These are phyloP conservation scores for Phyllosticta ampelicida DNA, from an alignment of 2,329 filamentous ascomycete species.

Conservation along the genomic window DNA sequence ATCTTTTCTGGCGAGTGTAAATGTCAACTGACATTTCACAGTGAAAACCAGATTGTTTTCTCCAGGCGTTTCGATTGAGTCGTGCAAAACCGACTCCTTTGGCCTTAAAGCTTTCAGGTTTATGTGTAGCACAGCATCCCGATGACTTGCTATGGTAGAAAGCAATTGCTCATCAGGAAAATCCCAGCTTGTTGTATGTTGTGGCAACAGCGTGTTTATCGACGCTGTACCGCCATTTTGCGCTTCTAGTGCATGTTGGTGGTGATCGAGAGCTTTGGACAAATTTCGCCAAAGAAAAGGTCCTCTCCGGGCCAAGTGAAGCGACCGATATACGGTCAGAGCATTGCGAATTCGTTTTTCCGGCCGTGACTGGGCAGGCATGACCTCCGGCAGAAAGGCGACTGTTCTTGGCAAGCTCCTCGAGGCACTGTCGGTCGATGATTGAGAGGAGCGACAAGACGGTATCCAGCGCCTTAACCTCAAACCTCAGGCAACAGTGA, in stretches of 20 bases:
- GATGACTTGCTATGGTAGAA: conserved; percentile 9
- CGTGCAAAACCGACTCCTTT: not conserved
- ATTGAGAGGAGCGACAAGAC: too few relatives aligned
- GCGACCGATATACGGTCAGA: conserved; percentile 18
- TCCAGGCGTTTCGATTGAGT: not conserved
- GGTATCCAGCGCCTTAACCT: too few relatives aligned
- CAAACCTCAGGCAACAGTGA: too few relatives aligned
- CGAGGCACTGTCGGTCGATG: too few relatives aligned
- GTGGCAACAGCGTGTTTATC: too few relatives aligned
- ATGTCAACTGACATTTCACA: not conserved
- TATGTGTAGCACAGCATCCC: conserved; percentile 14
- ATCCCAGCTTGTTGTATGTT: conserved; percentile 15
- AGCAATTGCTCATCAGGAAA: conserved; percentile 21
- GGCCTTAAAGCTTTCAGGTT: conserved; percentile 4
- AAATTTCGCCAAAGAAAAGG: conserved; percentile 21
- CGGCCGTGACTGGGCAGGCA: not conserved
- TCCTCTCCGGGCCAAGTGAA: conserved; percentile 16
- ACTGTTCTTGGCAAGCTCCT: too few relatives aligned
- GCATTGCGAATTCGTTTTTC: conserved; percentile 16
- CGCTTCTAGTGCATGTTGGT: conserved; percentile 13
- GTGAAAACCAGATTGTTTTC: not conserved
- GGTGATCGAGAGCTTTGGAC: conserved; percentile 14
- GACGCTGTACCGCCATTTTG: too few relatives aligned
- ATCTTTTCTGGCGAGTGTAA: conserved; percentile 11
- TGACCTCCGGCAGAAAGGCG: not conserved